These are phyloP conservation scores for Calonectria henricotiae DNA, from an alignment of 2,329 filamentous ascomycete species.

Conservation along the genomic window DNA sequence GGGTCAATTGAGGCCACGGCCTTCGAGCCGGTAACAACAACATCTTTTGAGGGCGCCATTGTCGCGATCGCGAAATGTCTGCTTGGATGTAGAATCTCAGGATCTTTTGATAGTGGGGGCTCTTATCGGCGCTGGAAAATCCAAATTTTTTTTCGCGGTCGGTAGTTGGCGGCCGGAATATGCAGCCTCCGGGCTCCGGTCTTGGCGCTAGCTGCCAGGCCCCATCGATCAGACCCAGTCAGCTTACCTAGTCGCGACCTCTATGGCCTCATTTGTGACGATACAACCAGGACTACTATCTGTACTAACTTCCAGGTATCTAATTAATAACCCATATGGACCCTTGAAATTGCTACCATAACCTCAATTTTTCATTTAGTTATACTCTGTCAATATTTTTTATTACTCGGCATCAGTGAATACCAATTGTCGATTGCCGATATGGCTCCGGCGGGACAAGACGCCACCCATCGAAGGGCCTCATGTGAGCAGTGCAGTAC, in stretches of 20 bases:
- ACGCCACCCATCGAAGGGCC: constrained; percentile 46
- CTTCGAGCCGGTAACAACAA: constrained; percentile 56
- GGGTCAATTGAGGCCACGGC: constrained; percentile 59
- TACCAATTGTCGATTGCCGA: background rate
- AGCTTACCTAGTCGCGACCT: background rate
- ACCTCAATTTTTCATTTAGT: background rate
- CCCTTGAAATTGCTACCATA: background rate
- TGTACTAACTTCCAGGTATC: background rate
- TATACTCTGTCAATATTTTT: background rate
- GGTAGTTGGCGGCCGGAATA: constrained; percentile 56
- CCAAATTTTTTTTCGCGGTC: constrained; percentile 52
- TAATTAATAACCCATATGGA: background rate
- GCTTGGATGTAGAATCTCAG: constrained; percentile 43
- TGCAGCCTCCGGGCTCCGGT: constrained; percentile 56
- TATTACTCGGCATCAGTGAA: background rate
- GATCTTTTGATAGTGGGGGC: constrained; percentile 54
- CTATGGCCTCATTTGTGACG: background rate
- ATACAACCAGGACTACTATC: background rate
- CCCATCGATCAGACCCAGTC: background rate
- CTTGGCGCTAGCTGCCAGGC: constrained; percentile 26
- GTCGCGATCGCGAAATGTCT: constrained; percentile 47
- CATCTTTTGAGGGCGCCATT: constrained; percentile 63
- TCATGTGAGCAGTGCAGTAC: constrained; percentile 53
- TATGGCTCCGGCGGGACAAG: constrained; percentile 39
- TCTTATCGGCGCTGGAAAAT: constrained; percentile 51